phyloP scores from a whole-genome alignment of 1,284 basidiomycete genomes.

The Trichosporon sp. region DNA sequence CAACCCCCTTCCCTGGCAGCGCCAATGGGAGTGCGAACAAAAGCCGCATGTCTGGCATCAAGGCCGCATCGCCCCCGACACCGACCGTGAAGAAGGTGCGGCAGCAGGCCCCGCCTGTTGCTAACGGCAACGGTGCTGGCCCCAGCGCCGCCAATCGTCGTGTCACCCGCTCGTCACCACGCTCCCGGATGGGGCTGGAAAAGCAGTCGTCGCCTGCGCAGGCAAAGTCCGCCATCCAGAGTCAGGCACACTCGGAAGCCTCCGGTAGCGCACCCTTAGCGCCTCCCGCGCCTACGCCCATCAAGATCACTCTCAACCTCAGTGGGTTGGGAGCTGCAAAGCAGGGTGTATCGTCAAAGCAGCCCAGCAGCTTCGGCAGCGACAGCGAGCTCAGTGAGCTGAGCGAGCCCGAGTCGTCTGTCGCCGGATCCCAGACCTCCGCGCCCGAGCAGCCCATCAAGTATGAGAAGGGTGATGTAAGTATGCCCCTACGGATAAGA shows the following conservation, averaged over 20 bases:
- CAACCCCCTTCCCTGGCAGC: background rate
- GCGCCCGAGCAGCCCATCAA: conserved; percentile 20
- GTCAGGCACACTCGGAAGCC: conserved; percentile 1
- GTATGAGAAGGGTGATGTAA: conserved; percentile 48
- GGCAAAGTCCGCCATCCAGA: background rate
- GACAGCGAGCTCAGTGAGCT: conserved; percentile 35
- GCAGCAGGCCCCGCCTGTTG: background rate
- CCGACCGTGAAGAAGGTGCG: background rate
- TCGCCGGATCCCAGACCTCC: conserved; percentile 3
- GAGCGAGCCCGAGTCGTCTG: conserved; percentile 36
- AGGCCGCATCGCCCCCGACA: background rate
- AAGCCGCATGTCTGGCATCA: conserved; percentile 13
- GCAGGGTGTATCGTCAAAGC: background rate
- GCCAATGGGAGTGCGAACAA: conserved; percentile 21
- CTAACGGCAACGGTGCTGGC: background rate
- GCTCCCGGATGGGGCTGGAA: background rate
- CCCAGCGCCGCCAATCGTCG: background rate
- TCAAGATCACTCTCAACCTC: conserved; percentile 25
- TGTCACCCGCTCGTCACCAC: background rate
- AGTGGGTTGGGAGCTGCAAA: background rate
- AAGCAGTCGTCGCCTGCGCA: background rate
- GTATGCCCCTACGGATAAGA: conserved; percentile 11
- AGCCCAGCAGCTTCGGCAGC: conserved; percentile 31
- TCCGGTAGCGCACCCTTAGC: conserved; percentile 4
- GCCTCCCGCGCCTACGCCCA: conserved; percentile 16